A percentile compares a stretch with the other conserved stretches of the same genome.
phyloP scores from a whole-genome alignment of 768 basidiomycete genomes.

The Phlebiopsis flavidoalba region DNA sequence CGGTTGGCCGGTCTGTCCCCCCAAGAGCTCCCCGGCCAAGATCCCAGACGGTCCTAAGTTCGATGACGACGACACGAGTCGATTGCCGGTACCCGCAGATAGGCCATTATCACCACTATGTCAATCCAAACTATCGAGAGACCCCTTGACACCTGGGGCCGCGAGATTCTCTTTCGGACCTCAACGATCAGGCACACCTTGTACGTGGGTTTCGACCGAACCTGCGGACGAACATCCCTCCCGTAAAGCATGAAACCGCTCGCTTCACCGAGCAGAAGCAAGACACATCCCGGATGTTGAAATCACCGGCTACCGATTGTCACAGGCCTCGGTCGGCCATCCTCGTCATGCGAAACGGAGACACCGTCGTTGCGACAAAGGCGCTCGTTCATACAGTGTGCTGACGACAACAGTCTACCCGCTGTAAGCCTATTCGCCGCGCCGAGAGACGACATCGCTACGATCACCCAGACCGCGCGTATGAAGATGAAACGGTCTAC shows the following conservation, averaged over 20 bases:
- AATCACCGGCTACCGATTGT: not conserved
- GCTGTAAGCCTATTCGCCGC: constrained; percentile 28
- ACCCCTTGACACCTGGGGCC: not conserved
- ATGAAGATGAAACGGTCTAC: constrained; percentile 23
- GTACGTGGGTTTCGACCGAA: constrained; percentile 23
- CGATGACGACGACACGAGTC: not conserved
- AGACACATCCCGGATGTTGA: not conserved
- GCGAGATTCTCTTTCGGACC: not conserved
- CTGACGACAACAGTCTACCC: constrained; percentile 19
- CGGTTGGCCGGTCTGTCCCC: constrained; percentile 28
- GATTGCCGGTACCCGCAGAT: not conserved
- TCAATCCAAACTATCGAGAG: constrained; percentile 31
- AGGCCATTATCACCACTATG: constrained; percentile 22
- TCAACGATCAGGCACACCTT: constrained; percentile 7
- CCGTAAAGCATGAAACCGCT: constrained; percentile 9
- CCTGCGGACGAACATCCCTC: constrained; percentile 12
- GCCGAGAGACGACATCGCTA: constrained; percentile 21
- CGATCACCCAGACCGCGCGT: constrained; percentile 23
- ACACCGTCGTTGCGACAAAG: constrained; percentile 10
- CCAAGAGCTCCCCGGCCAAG: not conserved
- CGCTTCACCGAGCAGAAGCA: not conserved
- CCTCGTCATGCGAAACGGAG: constrained; percentile 2
- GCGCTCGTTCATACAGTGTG: constrained; percentile 13
- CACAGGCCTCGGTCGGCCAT: not conserved
- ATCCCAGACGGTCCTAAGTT: not conserved